phyloP scores from a whole-genome alignment of 2,329 filamentous ascomycete species.

The Lizonia empirigonia region DNA sequence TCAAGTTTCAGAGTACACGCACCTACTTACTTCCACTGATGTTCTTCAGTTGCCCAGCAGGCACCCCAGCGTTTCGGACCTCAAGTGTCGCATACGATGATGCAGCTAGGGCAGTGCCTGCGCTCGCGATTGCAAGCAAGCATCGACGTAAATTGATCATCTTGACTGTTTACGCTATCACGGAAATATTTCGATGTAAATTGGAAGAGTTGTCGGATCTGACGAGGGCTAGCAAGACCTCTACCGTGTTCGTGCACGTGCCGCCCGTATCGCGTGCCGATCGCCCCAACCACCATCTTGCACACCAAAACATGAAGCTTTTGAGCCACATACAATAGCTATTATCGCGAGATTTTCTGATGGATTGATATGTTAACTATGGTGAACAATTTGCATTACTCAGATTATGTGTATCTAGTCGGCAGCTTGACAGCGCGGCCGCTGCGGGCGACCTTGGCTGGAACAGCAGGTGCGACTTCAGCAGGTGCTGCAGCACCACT shows the following conservation, averaged over 20 bases:
- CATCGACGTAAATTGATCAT: slow-evolving; percentile 10
- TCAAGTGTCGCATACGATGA: slow-evolving; percentile 15
- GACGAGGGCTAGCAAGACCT: not conserved
- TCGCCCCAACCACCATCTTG: no score
- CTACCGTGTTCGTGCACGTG: not conserved
- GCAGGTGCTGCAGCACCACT: no score
- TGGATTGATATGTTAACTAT: no score
- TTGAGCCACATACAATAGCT: no score
- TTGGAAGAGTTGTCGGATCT: not conserved
- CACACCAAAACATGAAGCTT: no score
- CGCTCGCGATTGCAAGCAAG: slow-evolving; percentile 6
- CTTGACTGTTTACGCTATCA: not conserved
- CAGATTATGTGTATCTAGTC: no score
- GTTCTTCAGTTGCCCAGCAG: slow-evolving; percentile 29
- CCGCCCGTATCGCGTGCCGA: no score
- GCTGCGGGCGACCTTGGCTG: no score
- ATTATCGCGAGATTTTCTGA: no score
- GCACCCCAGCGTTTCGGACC: slow-evolving; percentile 23
- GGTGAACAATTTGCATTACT: no score
- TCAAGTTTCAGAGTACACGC: not conserved
- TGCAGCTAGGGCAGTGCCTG: slow-evolving; percentile 3
- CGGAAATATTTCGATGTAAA: not conserved
- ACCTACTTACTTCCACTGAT: slow-evolving; percentile 30
- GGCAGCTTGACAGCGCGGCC: no score
- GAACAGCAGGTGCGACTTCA: no score